Evolutionary conservation across 805 yeast species (phyloP), one percentile per base, ranked within the genome.

Genomic region (Grigorovia humatica): DNA sequence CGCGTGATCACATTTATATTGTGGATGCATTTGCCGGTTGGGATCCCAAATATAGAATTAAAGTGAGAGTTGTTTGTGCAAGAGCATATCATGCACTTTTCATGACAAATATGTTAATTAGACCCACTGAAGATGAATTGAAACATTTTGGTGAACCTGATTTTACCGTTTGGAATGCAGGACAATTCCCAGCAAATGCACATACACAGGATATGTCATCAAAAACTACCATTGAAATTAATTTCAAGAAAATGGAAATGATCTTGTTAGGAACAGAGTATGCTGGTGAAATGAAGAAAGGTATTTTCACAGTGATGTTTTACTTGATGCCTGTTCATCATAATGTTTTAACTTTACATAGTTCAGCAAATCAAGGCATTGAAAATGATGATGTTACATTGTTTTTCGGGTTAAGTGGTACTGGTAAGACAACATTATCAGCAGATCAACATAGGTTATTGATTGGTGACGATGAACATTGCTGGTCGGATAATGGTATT

Each of bases 241-340:
- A 91, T 75, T 91, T 91, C 79, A 86, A 89, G 75, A 88, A 81
- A 60, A 90, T 90, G 96, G 99, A 93, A 76, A 91, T 93, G 99
- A 89, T 91, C 57, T 93, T 91, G 66, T 78, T 93, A 63, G 99
- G 99, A 73, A 91, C 98, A 46, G 99, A 91, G 77, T 91, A 91
- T 68, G 99, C 99, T 51, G 99, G 99, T 66, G 99, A 91, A 78
- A 91, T 91, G 99, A 91, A 91, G 79, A 91, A 91, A 78, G 99
- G 99, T 76, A 89, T 91, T 65, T 89, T 91, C 80, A 89, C 98
- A 20, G 98, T 91, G 55, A 91, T 91, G 99, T 91, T 93, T 76
- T 91, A 91, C 78, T 78, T 93, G 71, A 90, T 90, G 97, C 99
- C 99, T 52, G 83, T 93, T 61, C 88, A 80, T 71, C 86, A 90